Evolutionary conservation across 176 grass and related monocot genomes (phyloP), one percentile per base, ranked within the genome.

Genomic region (Rhynchospora tenuis): DNA sequence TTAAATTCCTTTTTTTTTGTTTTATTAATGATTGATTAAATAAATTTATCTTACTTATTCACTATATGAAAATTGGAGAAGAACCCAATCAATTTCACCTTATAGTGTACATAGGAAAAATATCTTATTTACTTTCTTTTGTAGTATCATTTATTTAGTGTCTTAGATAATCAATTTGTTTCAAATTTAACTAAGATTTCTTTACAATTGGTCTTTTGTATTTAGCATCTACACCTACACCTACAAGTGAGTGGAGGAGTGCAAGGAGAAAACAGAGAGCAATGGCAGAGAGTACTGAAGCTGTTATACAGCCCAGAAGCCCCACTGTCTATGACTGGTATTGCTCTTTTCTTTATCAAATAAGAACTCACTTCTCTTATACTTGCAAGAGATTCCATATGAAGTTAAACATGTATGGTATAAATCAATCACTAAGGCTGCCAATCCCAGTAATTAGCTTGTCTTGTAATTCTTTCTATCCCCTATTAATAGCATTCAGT

Each of bases 291-390:
- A 86, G 80, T 78, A 55, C 5, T 55, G 79, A 73, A 14, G 70
- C 67, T 1, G 12, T 84, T 70, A 83, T 84, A 28, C 85, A 87
- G 72, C 92, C 92, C 3, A 89, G 94, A 66, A 97, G 61, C 72
- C 92, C 94, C 64, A 97, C 92, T 54, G 94, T 97, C 9, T 97
- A 92, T 55, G 90, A 97, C 85, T 97, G 94, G 94, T 97, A 47
- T 28, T 83, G 58, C 79, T 17, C 38, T 60, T 43, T 46, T 7
- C 19, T 56, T 75, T 59, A 11, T 77, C 7, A 77, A 24, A 19
- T 17, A 55, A 56, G 19, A 56, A 56, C 27, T 27, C 55, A 31
- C 1, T 77, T 9, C 6, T 52, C 0, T 55, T 26, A 26, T 24
- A n/a, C 50, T 0, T 14, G 69, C 10, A 73, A 48, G n/a, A 73